These are phyloP conservation scores for Brassica cretica DNA, from an alignment of 345 rosid genomes.

Conservation along the genomic window DNA sequence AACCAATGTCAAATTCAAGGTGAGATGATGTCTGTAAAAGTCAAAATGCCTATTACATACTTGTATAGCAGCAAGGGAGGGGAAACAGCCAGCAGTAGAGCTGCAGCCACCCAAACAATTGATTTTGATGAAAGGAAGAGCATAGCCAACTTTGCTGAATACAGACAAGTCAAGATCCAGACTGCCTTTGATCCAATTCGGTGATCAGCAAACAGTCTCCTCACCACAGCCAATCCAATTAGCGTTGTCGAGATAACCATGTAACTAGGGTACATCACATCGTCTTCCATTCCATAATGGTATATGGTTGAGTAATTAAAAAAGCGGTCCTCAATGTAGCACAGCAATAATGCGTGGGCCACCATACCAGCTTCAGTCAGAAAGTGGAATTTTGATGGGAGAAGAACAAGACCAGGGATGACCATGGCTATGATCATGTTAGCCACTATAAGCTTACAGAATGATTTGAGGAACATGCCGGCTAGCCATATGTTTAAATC, in stretches of 20 bases:
- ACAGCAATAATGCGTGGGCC: constrained; percentile 73
- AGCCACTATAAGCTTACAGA: constrained; percentile 86
- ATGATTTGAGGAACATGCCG: constrained; percentile 91
- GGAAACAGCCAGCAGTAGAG: constrained; percentile 77
- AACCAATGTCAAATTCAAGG: constrained; percentile 4
- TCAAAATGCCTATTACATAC: constrained; percentile 41
- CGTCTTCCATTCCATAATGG: constrained; percentile 89
- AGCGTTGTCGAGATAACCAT: constrained; percentile 87
- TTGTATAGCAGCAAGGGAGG: constrained; percentile 95
- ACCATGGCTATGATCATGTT: constrained; percentile 79
- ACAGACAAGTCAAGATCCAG: constrained; percentile 91
- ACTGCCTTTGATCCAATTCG: constrained; percentile 77
- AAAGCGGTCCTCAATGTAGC: constrained; percentile 84
- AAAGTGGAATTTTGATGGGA: constrained; percentile 74
- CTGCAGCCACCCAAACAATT: constrained; percentile 81
- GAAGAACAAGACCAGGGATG: constrained; percentile 93
- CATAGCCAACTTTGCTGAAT: constrained; percentile 88
- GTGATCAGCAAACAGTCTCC: constrained; percentile 72
- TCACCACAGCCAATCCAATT: constrained; percentile 79
- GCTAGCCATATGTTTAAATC: constrained; percentile 97
- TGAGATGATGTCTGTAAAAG: not conserved
- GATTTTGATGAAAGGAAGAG: constrained; percentile 81
- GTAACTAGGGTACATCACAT: constrained; percentile 98
- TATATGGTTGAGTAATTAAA: constrained; percentile 85
- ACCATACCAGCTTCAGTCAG: constrained; percentile 78